A percentile compares a stretch with the other conserved stretches of the same genome.
Evolutionary conservation across 1,284 basidiomycete species (phyloP).

Genomic region (Moniliella sp.): DNA sequence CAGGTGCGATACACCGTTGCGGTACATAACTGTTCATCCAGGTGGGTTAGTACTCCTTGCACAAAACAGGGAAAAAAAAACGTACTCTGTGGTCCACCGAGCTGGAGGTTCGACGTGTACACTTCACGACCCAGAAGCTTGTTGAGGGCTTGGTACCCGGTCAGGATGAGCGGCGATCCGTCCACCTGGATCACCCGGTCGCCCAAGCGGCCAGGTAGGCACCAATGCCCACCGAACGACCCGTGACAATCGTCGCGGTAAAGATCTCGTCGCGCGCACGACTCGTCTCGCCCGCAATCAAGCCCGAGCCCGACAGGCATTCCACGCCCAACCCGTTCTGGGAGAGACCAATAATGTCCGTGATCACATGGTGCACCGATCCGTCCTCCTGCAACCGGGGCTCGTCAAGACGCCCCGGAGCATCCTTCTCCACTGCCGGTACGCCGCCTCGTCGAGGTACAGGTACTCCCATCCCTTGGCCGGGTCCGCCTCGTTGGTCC

Average conservation of each 20-base stretch:
- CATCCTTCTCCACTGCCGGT: constrained; percentile 41
- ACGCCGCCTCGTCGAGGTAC: constrained; percentile 45
- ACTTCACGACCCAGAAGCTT: constrained; percentile 97
- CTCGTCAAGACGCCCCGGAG: constrained; percentile 50
- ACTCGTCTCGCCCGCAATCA: constrained; percentile 95
- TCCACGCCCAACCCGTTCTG: constrained; percentile 96
- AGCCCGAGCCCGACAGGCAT: constrained; percentile 78
- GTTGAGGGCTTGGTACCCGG: constrained; percentile 86
- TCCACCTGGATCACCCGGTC: constrained; percentile 96
- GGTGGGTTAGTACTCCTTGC: background rate
- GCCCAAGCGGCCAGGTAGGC: constrained; percentile 95
- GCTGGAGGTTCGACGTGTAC: constrained; percentile 92
- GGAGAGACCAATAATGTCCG: constrained; percentile 68
- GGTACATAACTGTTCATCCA: constrained; percentile 22
- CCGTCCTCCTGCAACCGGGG: constrained; percentile 60
- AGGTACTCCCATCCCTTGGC: constrained; percentile 84
- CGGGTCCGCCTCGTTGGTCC: constrained; percentile 58
- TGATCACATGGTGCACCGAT: constrained; percentile 74
- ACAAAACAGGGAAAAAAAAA: background rate
- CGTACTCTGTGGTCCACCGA: constrained; percentile 63
- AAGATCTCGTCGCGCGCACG: constrained; percentile 97
- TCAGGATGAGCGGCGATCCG: constrained; percentile 95
- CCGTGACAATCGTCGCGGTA: constrained; percentile 94
- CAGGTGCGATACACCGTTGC: constrained; percentile 71
- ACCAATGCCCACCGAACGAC: constrained; percentile 94